These are phyloP conservation scores for Sporothrix mexicana DNA, from an alignment of 2,329 filamentous ascomycete genomes.

Conservation along the genomic window DNA sequence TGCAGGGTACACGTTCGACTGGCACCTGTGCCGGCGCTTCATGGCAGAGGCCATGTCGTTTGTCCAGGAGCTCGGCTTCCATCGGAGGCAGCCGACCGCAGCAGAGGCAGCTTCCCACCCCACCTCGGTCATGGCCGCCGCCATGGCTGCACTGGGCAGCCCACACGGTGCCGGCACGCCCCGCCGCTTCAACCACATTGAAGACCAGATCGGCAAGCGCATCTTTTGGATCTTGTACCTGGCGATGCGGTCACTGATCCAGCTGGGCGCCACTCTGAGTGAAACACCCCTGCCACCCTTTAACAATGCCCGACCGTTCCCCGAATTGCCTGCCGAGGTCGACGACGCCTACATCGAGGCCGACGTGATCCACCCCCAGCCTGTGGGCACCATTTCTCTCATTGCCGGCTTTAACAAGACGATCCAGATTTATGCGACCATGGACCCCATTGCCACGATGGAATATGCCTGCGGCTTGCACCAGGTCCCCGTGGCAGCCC, in stretches of 20 bases:
- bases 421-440: constrained; percentile 78
- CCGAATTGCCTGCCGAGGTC: constrained; percentile 78
- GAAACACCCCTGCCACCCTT: constrained; percentile 76
- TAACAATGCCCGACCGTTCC: constrained; percentile 75
- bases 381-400: constrained; percentile 69
- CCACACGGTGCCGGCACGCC: not conserved
- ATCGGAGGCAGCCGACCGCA: constrained; percentile 54
- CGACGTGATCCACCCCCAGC: constrained; percentile 72
- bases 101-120: not conserved
- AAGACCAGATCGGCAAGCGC: constrained; percentile 74
- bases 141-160: constrained; percentile 1
- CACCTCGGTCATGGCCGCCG: not conserved
- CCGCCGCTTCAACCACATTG: constrained; percentile 64
- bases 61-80: constrained; percentile 69
- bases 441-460: constrained; percentile 77
- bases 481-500: constrained; percentile 77
- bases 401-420: constrained; percentile 82
- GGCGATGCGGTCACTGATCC: constrained; percentile 75
- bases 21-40: constrained; percentile 70
- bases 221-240: constrained; percentile 87
- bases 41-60: constrained; percentile 75
- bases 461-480: constrained; percentile 83
- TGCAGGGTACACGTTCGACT: constrained; percentile 71
- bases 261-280: constrained; percentile 73
- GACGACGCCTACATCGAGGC: constrained; percentile 82